Percentiles rank a stretch among this genome's conserved stretches.
Conservation (phyloP, 805 yeast genomes). For the Candida ipomoeae region DNA sequence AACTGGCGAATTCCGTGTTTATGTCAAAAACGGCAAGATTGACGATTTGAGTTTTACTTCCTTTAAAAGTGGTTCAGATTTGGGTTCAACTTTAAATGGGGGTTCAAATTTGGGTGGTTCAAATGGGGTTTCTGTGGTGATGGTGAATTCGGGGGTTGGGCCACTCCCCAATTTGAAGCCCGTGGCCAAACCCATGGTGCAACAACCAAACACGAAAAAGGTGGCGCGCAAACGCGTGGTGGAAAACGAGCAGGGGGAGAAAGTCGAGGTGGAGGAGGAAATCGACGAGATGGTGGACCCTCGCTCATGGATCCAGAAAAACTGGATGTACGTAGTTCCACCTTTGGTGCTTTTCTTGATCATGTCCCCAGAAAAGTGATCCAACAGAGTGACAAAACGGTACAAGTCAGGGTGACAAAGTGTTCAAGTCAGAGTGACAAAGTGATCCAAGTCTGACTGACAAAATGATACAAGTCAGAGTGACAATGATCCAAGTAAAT, state of each 20-base stretch:
- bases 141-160: slow-evolving; percentile 9
- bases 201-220: slow-evolving; percentile 12
- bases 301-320: slow-evolving; percentile 51
- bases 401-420: background rate
- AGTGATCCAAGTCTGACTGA: background rate
- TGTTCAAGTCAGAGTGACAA: too few species aligned
- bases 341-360: slow-evolving; percentile 37
- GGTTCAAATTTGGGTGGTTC: background rate
- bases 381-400: background rate
- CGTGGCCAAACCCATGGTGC: slow-evolving; percentile 9
- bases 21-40: slow-evolving; percentile 5
- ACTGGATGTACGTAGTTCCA: slow-evolving; percentile 61
- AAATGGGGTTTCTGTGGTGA: background rate
- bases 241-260: slow-evolving; percentile 24
- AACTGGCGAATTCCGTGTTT: slow-evolving; percentile 11
- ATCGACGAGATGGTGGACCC: slow-evolving; percentile 24
- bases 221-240: slow-evolving; percentile 15
- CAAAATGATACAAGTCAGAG: background rate
- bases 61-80: too few species aligned
- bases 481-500: background rate
- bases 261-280: slow-evolving; percentile 20
- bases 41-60: slow-evolving; percentile 4
- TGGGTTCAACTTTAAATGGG: too few species aligned
- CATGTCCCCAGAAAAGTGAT: slow-evolving; percentile 22
- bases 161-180: slow-evolving; percentile 30